Percentiles rank a stretch among this genome's conserved stretches.
Conservation (phyloP, 208 protist species). For the Crithidia acanthocephali region DNA sequence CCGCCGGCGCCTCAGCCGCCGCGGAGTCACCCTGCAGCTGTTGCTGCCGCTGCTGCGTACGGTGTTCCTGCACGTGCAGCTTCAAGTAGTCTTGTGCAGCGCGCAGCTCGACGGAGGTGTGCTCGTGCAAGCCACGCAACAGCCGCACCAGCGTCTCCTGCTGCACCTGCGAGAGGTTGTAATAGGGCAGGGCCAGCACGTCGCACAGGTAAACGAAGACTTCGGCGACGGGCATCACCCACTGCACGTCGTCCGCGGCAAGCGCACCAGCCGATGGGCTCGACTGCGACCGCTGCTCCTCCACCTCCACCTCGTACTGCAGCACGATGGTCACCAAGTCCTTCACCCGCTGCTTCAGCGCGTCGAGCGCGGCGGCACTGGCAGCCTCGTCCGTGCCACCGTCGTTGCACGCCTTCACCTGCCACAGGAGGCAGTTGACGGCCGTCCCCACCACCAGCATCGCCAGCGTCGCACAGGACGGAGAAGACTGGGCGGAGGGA, state of each 20-base stretch:
- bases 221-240: constrained; percentile 10
- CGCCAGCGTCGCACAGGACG: constrained; percentile 34
- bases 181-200: constrained; percentile 55
- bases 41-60: constrained; percentile 14
- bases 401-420: constrained; percentile 26
- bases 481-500: neutral
- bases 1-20: constrained; percentile 6
- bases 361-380: constrained; percentile 1
- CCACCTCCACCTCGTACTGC: constrained; percentile 16
- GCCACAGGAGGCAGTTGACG: constrained; percentile 65
- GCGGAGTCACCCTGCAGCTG: neutral
- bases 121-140: constrained; percentile 52
- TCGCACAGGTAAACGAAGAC: constrained; percentile 69
- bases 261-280: neutral
- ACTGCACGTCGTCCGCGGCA: neutral
- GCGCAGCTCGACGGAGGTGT: constrained; percentile 30
- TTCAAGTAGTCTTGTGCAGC: constrained; percentile 50
- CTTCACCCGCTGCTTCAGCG: constrained; percentile 15
- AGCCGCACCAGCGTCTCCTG: constrained; percentile 59
- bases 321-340: constrained; percentile 34
- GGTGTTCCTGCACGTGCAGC: constrained; percentile 36
- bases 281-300: constrained; percentile 13
- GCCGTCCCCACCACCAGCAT: constrained; percentile 45
- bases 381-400: neutral
- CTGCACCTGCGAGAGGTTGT: constrained; percentile 58